Conservation (phyloP, 345 rosid genomes). For the Populus ilicifolia region DNA sequence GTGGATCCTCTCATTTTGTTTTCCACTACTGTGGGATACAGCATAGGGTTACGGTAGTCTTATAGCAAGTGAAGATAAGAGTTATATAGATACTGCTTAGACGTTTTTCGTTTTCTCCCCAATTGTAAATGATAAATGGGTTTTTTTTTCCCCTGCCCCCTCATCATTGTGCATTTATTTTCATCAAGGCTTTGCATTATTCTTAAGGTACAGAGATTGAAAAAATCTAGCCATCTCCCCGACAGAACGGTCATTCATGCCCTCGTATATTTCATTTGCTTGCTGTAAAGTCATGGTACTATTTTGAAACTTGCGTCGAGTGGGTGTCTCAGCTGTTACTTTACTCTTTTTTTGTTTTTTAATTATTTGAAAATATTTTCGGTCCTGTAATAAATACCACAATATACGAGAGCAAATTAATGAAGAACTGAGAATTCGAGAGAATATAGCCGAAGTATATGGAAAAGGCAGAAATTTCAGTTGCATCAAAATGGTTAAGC, state of each 20-base stretch:
- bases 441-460: background rate
- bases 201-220: background rate
- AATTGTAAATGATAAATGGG: constrained; percentile 19
- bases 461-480: background rate
- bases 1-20: background rate
- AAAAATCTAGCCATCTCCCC: background rate
- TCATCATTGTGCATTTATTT: background rate
- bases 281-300: background rate
- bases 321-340: background rate
- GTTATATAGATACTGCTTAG: background rate
- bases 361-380: too few relatives aligned
- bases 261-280: background rate
- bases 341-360: too few relatives aligned
- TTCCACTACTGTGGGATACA: constrained; percentile 9
- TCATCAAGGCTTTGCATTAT: background rate
- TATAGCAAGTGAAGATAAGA: constrained; percentile 9
- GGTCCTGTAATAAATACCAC: background rate
- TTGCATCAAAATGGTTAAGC: background rate
- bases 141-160: background rate
- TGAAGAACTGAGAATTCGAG: background rate
- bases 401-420: background rate
- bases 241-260: too few relatives aligned
- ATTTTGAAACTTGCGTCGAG: background rate
- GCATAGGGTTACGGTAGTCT: constrained; percentile 6
- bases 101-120: background rate